Base-by-base conservation (phyloP, 2,329 filamentous ascomycete species). In the Aureobasidium sp. region DNA sequence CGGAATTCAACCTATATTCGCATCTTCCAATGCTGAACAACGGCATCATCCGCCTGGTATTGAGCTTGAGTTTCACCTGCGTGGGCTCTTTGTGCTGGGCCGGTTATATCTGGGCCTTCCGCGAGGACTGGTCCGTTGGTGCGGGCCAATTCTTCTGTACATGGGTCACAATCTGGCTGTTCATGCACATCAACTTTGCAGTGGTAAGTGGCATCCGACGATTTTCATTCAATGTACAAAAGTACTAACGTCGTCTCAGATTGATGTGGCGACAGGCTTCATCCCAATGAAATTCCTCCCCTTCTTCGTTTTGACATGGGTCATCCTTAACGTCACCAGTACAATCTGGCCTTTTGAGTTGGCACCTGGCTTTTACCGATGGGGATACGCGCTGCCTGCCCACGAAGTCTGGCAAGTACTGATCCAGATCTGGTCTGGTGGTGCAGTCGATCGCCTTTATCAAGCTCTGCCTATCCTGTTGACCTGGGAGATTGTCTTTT, bases 151-250 rank as follows among this genome's bases (percentile, higher is more conserved):
- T 74, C 55, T 63, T 64, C 0, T 61, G 73, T 5, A 70, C 64
- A 4, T 76, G 74, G 74, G 64, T 73, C 61, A 56, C 60, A 0
- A 53, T 74, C 4, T 75, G 72, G 73, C 64, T 76, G 1, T 71
- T 71, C 16, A 69, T 68, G 22, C 70, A 74, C 58, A 56, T 71
- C 48, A 72, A 76, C 55, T 74, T 74, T 50, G 62, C 72, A 14
- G 64, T 68, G 12, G 63, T 48, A 48, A 24, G 21, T 3, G 3
- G 37, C 14, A 5, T 8, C 10, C 5, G n/a, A 6, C 11, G 6
- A 19, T 4, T 1, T 2, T 3, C 3, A 27, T 5, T 1, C 12
- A 14, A n/a, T 4, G 19, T 7, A n/a, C 4, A 27, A 1, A 19
- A 2, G n/a, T 8, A 6, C 22, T 48, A 24, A 47, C 19, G 4